phyloP scores from a whole-genome alignment of 129 eudicot species.

The Cynara cardunculus region DNA sequence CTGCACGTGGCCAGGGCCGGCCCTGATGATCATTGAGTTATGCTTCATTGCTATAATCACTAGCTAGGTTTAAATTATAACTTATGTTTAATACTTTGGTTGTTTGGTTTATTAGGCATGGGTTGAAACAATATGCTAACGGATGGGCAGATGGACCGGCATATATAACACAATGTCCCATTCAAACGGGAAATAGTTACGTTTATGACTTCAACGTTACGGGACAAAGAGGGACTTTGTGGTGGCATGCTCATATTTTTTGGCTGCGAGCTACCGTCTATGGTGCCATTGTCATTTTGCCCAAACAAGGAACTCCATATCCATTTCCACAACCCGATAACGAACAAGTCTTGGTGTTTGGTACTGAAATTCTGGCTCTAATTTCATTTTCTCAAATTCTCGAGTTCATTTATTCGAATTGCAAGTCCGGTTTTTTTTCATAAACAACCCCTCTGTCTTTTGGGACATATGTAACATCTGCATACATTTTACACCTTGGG shows the following conservation, averaged over 20 bases:
- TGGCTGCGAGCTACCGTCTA: slow-evolving; percentile 54
- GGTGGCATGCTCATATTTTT: slow-evolving; percentile 55
- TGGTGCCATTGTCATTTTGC: slow-evolving; percentile 51
- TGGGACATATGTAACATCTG: too few species aligned
- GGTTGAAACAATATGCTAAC: slow-evolving; percentile 42
- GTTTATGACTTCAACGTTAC: slow-evolving; percentile 37
- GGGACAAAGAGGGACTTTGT: slow-evolving; percentile 45
- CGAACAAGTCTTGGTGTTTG: slow-evolving; percentile 35
- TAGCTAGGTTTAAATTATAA: background rate
- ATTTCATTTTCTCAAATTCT: background rate
- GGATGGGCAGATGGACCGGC: slow-evolving; percentile 61
- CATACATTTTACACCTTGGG: too few species aligned
- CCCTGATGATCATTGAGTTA: background rate
- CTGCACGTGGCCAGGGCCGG: too few species aligned
- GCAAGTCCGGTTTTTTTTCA: background rate
- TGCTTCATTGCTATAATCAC: background rate
- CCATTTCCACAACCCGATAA: slow-evolving; percentile 42
- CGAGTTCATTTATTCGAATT: background rate
- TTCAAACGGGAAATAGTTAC: slow-evolving; percentile 34
- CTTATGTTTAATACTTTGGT: background rate
- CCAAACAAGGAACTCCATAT: slow-evolving; percentile 45
- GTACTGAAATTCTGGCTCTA: background rate
- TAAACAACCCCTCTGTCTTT: too few species aligned
- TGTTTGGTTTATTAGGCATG: slow-evolving; percentile 33
- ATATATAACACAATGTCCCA: slow-evolving; percentile 51